Conservation (phyloP, 768 basidiomycete genomes). For the Amanita rubescens region DNA sequence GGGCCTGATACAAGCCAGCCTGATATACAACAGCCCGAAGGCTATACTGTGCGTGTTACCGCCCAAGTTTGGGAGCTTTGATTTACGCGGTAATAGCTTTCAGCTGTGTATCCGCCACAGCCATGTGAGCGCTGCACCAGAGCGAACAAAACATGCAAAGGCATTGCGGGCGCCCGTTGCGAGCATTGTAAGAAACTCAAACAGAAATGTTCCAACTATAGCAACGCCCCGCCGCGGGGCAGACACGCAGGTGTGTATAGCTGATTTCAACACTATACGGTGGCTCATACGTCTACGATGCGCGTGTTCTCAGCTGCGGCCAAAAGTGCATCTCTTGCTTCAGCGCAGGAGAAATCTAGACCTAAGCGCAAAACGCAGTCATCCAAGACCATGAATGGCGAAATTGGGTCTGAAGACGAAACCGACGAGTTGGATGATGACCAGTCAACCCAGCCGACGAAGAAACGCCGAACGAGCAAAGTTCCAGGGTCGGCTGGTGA, state of each 20-base stretch:
- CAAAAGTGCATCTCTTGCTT: neutral
- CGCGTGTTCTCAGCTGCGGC: neutral
- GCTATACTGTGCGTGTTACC: slow-evolving; percentile 16
- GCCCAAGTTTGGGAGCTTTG: neutral
- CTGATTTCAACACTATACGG: neutral
- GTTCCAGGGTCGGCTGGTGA: slow-evolving; percentile 16
- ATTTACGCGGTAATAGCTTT: slow-evolving; percentile 8
- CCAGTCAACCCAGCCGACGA: slow-evolving; percentile 21
- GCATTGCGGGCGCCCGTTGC: slow-evolving; percentile 35
- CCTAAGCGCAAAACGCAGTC: slow-evolving; percentile 18
- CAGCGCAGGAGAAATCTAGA: slow-evolving; percentile 12
- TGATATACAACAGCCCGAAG: slow-evolving; percentile 16
- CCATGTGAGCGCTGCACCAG: slow-evolving; percentile 40
- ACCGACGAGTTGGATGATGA: slow-evolving; percentile 31
- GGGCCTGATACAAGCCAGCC: slow-evolving; percentile 23
- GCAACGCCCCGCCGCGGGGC: slow-evolving; percentile 33
- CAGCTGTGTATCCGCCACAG: slow-evolving; percentile 28
- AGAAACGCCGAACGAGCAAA: slow-evolving; percentile 27
- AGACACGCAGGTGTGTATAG: slow-evolving; percentile 28
- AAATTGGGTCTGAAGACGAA: slow-evolving; percentile 19
- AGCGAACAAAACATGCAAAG: slow-evolving; percentile 34
- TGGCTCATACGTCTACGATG: neutral
- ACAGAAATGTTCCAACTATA: slow-evolving; percentile 39
- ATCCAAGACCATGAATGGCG: slow-evolving; percentile 8
- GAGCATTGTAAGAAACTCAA: slow-evolving; percentile 40